Percentiles rank a stretch among this genome's conserved stretches.
phyloP scores from a whole-genome alignment of 768 basidiomycete genomes.

The Suillus spraguei region DNA sequence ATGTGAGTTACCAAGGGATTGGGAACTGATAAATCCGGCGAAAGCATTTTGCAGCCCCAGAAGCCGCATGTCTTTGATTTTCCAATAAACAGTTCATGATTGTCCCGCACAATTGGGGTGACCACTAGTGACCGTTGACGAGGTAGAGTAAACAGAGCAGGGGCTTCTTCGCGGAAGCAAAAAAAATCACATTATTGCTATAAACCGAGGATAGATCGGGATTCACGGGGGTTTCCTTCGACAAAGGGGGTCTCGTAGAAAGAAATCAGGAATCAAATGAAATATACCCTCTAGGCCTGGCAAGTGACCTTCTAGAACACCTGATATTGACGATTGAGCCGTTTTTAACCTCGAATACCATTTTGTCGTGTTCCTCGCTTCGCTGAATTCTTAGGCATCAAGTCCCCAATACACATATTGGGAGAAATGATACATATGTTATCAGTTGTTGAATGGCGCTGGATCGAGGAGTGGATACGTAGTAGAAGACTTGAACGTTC shows the following conservation, averaged over 20 bases:
- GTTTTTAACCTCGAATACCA: background rate
- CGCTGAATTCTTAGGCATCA: background rate
- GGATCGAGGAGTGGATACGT: background rate
- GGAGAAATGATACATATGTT: background rate
- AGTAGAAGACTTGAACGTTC: background rate
- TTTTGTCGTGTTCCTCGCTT: background rate
- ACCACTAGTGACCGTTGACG: slow-evolving; percentile 16
- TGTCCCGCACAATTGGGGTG: slow-evolving; percentile 19
- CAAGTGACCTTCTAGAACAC: slow-evolving; percentile 3
- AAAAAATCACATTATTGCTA: slow-evolving; percentile 1
- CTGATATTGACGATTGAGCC: background rate
- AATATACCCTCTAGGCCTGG: background rate
- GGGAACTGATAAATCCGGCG: slow-evolving; percentile 27
- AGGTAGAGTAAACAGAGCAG: slow-evolving; percentile 21
- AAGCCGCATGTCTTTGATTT: slow-evolving; percentile 26
- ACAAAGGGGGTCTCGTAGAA: background rate
- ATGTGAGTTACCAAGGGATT: slow-evolving; percentile 28
- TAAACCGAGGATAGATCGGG: background rate
- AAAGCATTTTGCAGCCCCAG: slow-evolving; percentile 21
- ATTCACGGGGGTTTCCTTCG: slow-evolving; percentile 1
- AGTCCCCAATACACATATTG: background rate
- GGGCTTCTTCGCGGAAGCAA: slow-evolving; percentile 8
- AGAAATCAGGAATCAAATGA: slow-evolving; percentile 5
- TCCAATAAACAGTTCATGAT: slow-evolving; percentile 19
- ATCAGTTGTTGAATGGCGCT: background rate